Percentiles rank a stretch among this genome's conserved stretches.
These are phyloP conservation scores for Dictyostelium purpureum DNA, from an alignment of 78 protist species.

Conservation along the genomic window DNA sequence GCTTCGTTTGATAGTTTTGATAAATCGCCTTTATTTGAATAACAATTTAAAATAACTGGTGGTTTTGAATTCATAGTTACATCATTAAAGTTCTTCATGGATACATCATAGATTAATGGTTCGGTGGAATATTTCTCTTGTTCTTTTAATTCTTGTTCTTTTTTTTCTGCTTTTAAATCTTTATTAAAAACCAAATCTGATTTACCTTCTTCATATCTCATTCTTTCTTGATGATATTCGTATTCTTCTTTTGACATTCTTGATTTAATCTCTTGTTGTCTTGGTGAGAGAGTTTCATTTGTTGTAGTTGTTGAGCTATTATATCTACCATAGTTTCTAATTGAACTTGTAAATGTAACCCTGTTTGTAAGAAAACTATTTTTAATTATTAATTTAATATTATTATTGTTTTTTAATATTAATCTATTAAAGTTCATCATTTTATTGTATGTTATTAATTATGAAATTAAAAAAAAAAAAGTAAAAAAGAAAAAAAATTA, in stretches of 20 bases:
- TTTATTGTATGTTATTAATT: too few relatives aligned
- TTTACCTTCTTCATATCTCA: not conserved
- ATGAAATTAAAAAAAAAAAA: too few relatives aligned
- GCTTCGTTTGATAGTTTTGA: not conserved
- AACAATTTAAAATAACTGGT: slow-evolving; percentile 6
- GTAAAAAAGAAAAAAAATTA: too few relatives aligned
- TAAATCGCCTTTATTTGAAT: not conserved
- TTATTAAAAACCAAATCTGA: too few relatives aligned
- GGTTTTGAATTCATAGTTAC: not conserved
- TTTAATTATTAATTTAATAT: too few relatives aligned
- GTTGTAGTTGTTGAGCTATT: too few relatives aligned
- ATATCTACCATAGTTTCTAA: not conserved
- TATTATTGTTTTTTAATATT: too few relatives aligned
- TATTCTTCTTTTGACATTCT: too few relatives aligned
- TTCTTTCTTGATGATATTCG: not conserved
- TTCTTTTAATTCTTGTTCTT: not conserved
- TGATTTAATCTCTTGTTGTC: not conserved
- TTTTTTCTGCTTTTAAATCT: not conserved
- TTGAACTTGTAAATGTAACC: not conserved
- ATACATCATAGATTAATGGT: not conserved
- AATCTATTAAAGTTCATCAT: too few relatives aligned
- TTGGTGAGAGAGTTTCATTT: not conserved
- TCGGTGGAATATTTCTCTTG: not conserved
- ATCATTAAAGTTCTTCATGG: not conserved
- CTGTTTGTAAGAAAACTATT: too few relatives aligned